phyloP scores from a whole-genome alignment of 805 yeast genomes.

The Kodamaea nitidulidarum region DNA sequence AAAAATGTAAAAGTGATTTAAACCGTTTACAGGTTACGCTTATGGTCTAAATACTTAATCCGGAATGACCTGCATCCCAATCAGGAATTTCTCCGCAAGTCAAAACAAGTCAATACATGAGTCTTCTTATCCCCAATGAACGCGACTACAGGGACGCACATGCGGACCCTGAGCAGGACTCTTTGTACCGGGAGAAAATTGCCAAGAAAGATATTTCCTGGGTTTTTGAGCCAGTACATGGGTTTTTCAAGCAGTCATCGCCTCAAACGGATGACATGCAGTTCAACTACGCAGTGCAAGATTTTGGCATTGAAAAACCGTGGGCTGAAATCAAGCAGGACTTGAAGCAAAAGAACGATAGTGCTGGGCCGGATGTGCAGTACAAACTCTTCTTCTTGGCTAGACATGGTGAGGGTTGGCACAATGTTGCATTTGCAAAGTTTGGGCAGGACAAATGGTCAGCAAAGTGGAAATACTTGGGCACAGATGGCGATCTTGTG shows the following conservation, averaged over 20 bases:
- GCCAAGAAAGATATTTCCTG: constrained; percentile 14
- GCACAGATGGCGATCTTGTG: constrained; percentile 21
- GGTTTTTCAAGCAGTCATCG: constrained; percentile 21
- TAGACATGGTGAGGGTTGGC: constrained; percentile 28
- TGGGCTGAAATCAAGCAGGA: constrained; percentile 16
- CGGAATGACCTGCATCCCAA: neutral
- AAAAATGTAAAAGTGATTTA: neutral
- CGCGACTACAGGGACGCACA: constrained; percentile 33
- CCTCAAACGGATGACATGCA: constrained; percentile 19
- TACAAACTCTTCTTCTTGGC: constrained; percentile 24
- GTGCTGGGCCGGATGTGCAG: constrained; percentile 13
- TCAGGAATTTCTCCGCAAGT: neutral
- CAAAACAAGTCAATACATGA: constrained; percentile 12
- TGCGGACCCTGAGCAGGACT: constrained; percentile 21
- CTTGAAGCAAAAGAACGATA: constrained; percentile 13
- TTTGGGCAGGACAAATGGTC: constrained; percentile 22
- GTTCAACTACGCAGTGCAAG: constrained; percentile 18
- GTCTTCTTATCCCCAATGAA: constrained; percentile 28
- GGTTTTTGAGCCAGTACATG: constrained; percentile 22
- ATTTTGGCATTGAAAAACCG: constrained; percentile 18
- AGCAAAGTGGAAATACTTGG: constrained; percentile 19
- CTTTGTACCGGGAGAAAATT: constrained; percentile 13
- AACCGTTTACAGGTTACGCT: neutral
- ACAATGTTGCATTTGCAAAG: constrained; percentile 20
- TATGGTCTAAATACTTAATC: too few species aligned